Conservation (phyloP, 148 eudicot species). For the Vaccinium darrowii region DNA sequence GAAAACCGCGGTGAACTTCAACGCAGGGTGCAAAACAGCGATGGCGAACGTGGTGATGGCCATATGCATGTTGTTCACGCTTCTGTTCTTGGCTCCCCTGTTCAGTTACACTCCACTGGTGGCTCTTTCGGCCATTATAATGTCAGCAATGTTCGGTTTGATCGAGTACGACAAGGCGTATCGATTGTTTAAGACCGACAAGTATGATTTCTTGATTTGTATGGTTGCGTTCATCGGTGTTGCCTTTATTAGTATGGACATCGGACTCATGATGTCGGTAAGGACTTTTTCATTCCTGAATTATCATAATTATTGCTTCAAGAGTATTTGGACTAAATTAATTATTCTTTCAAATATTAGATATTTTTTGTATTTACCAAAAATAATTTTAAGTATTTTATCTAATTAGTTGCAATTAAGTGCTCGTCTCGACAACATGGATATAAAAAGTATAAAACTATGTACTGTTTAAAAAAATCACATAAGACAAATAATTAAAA, state of each 20-base stretch:
- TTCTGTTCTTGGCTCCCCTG: constrained; percentile 75
- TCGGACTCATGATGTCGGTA: constrained; percentile 84
- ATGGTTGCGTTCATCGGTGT: constrained; percentile 85
- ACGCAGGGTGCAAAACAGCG: constrained; percentile 73
- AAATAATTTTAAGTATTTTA: too few relatives aligned
- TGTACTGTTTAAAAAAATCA: too few relatives aligned
- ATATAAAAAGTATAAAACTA: too few relatives aligned
- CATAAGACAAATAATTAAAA: too few relatives aligned
- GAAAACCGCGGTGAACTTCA: constrained; percentile 81
- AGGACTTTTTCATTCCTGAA: not conserved
- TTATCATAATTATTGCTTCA: too few relatives aligned
- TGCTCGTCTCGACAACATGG: too few relatives aligned
- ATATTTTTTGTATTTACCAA: too few relatives aligned
- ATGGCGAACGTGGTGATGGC: constrained; percentile 85
- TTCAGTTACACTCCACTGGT: constrained; percentile 88
- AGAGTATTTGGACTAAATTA: too few relatives aligned
- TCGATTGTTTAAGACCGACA: constrained; percentile 73
- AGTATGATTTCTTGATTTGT: constrained; percentile 78
- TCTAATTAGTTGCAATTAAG: too few relatives aligned
- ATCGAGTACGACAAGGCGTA: constrained; percentile 59
- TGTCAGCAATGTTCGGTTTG: constrained; percentile 85
- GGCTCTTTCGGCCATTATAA: constrained; percentile 84
- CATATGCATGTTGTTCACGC: constrained; percentile 59
- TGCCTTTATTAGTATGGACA: constrained; percentile 79
- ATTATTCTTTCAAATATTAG: too few relatives aligned